Evolutionary conservation across 805 yeast species (phyloP), one percentile per base, ranked within the genome.

Genomic region (Diddensiella caesifluorescens): DNA sequence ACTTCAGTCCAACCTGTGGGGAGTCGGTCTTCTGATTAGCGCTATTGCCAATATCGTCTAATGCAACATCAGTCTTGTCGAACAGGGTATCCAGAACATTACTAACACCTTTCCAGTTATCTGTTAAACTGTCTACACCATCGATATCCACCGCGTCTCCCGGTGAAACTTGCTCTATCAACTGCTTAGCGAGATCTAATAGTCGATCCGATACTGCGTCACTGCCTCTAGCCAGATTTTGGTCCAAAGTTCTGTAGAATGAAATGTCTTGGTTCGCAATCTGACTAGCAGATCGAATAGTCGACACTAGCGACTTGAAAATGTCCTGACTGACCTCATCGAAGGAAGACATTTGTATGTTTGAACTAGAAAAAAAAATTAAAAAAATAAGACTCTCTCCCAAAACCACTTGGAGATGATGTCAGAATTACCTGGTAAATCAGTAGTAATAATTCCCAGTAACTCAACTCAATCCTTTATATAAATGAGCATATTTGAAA

Each of bases 181-280:
- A 44, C 18, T 50, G 40, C 31, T 60, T 62, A 19, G 57, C 60
- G 19, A 54, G 46, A 10, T 42, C 48, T n/a, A 59, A 52, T 20
- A 64, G 54, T 22, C 48, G 45, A 10, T 55, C 54, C 7, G 64
- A 53, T n/a, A 48, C 47, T 3, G 66, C 60, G 12, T 61, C 57
- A 3, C 79, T 68, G 0, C 74, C 55, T 1, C 51, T 49, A 6
- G 68, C 67, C 36, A 79, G 57, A 10, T 68, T 56, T 0, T 55
- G 48, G 53, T 85, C 90, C 9, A 86, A 56, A 35, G 84, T 77
- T 35, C 71, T 67, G 60, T 79, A 77, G 55, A 89, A 92, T 22
- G 73, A 75, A n/a, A 88, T 71, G 65, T 90, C 97, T 42, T 83
- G 83, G 0, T 86, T 76, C 2, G 84, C 83, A 32, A 89, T 61